phyloP scores from a whole-genome alignment of 2,329 filamentous ascomycete genomes.

The Monosporascus sp. region DNA sequence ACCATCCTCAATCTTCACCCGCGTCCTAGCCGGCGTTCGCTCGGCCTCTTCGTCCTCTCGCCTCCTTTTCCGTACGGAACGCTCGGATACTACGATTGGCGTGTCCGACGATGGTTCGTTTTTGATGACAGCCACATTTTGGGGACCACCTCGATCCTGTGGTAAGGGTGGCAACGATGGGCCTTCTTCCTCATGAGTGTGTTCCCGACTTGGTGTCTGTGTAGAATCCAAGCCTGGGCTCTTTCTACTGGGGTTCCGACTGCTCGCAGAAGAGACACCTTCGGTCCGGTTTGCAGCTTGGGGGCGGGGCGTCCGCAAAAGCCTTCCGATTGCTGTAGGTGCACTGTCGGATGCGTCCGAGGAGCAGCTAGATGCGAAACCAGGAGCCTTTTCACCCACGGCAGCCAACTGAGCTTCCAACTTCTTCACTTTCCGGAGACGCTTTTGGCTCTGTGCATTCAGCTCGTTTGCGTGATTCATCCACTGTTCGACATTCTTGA shows the following conservation, averaged over 20 bases:
- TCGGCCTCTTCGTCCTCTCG: constrained; percentile 19
- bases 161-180: constrained; percentile 27
- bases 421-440: constrained; percentile 32
- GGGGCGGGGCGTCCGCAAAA: background rate
- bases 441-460: constrained; percentile 25
- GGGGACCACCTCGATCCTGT: background rate
- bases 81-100: constrained; percentile 46
- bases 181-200: constrained; percentile 5
- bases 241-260: background rate
- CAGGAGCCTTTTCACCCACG: constrained; percentile 5
- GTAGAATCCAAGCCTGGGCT: constrained; percentile 5
- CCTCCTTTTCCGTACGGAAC: constrained; percentile 44
- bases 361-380: constrained; percentile 15
- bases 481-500: constrained; percentile 40
- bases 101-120: constrained; percentile 49
- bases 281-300: background rate
- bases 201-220: constrained; percentile 1
- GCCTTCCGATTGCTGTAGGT: constrained; percentile 1
- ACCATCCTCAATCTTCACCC: constrained; percentile 39
- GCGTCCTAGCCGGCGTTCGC: constrained; percentile 19
- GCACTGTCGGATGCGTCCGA: constrained; percentile 10
- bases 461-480: constrained; percentile 37
- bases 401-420: constrained; percentile 33
- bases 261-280: too few relatives aligned
- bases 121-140: constrained; percentile 31